Percentiles rank a stretch among this genome's conserved stretches.
phyloP scores from a whole-genome alignment of 225 moss, liverwort and hornwort genomes.

The Rhytidiadelphus loreus region DNA sequence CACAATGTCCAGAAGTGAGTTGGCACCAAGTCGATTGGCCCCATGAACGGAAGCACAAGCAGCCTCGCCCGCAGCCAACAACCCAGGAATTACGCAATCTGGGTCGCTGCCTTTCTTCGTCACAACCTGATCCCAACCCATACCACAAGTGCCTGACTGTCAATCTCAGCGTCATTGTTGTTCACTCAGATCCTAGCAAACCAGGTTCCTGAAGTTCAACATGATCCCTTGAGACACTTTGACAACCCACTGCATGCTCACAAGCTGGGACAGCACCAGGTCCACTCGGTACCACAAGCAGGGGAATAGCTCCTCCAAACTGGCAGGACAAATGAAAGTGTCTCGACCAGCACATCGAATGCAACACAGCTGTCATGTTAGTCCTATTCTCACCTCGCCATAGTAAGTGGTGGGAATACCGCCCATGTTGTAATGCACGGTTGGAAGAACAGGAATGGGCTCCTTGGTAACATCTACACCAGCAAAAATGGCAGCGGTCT shows the following conservation, averaged over 20 bases:
- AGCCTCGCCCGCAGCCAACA: conserved; percentile 46
- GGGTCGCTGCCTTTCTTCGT: conserved; percentile 62
- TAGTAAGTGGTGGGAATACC: conserved; percentile 82
- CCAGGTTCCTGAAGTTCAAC: not conserved
- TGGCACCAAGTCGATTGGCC: conserved; percentile 92
- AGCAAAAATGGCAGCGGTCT: conserved; percentile 95
- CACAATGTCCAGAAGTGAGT: conserved; percentile 91
- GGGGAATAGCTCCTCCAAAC: not conserved
- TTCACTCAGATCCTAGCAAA: not conserved
- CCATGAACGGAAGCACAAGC: conserved; percentile 46
- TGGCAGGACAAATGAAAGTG: not conserved
- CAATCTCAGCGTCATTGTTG: not conserved
- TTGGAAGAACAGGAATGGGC: conserved; percentile 94
- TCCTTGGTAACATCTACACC: conserved; percentile 98
- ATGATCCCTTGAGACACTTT: not conserved
- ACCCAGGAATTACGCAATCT: conserved; percentile 69
- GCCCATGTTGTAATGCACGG: conserved; percentile 99
- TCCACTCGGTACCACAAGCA: conserved; percentile 27
- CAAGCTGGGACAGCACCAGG: conserved; percentile 21
- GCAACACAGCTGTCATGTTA: not conserved
- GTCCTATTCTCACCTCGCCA: conserved; percentile 50
- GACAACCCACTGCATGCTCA: not conserved
- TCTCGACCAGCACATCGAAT: not conserved
- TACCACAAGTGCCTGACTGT: not conserved
- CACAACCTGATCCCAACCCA: conserved; percentile 49